Percentiles rank a stretch among this genome's conserved stretches.
Evolutionary conservation across 2,329 filamentous ascomycete species (phyloP).

Genomic region (Alternaria incomplexa): DNA sequence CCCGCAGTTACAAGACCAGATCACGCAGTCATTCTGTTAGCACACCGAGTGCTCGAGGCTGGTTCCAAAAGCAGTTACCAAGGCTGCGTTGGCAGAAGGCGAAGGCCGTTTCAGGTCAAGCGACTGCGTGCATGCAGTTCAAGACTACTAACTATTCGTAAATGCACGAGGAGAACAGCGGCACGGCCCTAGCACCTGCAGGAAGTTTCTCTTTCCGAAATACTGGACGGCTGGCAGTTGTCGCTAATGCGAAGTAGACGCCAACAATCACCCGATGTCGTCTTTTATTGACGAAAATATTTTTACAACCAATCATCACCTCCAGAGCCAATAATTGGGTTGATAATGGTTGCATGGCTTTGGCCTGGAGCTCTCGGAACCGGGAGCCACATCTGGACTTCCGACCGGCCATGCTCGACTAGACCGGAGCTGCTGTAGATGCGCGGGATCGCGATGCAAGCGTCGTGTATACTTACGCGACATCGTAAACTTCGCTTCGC

Average conservation of each 20-base stretch:
- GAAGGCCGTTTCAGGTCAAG: slow-evolving; percentile 13
- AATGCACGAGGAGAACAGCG: slow-evolving; percentile 11
- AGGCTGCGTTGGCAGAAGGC: slow-evolving; percentile 16
- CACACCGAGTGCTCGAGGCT: background rate
- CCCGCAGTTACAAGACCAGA: background rate
- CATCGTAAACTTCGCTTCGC: background rate
- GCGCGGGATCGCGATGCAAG: slow-evolving; percentile 16
- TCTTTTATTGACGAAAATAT: slow-evolving; percentile 16
- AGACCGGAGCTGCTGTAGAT: slow-evolving; percentile 9
- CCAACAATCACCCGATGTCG: slow-evolving; percentile 13
- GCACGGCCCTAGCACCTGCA: slow-evolving; percentile 24
- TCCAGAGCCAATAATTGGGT: slow-evolving; percentile 13
- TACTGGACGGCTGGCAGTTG: slow-evolving; percentile 20
- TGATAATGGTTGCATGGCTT: slow-evolving; percentile 16
- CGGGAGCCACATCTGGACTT: slow-evolving; percentile 18
- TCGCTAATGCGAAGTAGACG: slow-evolving; percentile 31
- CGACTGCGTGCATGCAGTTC: slow-evolving; percentile 16
- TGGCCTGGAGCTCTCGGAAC: slow-evolving; percentile 13
- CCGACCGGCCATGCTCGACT: slow-evolving; percentile 11
- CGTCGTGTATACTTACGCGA: slow-evolving; percentile 8
- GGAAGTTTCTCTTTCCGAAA: slow-evolving; percentile 21
- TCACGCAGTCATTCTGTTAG: background rate
- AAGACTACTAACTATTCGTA: slow-evolving; percentile 2
- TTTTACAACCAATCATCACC: slow-evolving; percentile 18
- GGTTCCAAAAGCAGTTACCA: background rate